A percentile compares a stretch with the other conserved stretches of the same genome.
These are phyloP conservation scores for Aspergillus candidus DNA, from an alignment of 2,329 filamentous ascomycete species.

Conservation along the genomic window DNA sequence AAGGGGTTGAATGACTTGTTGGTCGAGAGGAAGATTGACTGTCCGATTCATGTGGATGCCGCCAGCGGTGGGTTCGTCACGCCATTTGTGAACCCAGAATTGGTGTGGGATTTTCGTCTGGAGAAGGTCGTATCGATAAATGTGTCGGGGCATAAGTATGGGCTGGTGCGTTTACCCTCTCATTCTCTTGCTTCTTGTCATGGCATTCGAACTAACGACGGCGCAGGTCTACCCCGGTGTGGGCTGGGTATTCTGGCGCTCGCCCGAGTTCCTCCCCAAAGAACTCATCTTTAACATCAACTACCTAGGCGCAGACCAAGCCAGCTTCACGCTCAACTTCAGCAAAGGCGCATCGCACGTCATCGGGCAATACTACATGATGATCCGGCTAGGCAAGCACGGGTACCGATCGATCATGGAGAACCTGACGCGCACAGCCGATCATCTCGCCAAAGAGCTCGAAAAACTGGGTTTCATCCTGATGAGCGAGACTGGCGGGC, in stretches of 20 bases:
- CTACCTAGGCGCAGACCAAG: conserved; percentile 66
- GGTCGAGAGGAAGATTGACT: conserved; percentile 40
- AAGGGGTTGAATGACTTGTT: conserved; percentile 61
- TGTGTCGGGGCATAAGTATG: conserved; percentile 42
- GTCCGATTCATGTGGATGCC: conserved; percentile 52
- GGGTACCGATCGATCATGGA: conserved; percentile 59
- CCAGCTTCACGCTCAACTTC: conserved; percentile 67
- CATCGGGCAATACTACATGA: conserved; percentile 66
- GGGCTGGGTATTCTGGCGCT: conserved; percentile 66
- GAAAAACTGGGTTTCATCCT: conserved; percentile 73
- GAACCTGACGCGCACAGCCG: conserved; percentile 79
- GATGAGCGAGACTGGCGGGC: conserved; percentile 71
- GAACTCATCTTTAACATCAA: conserved; percentile 65
- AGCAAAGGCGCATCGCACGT: conserved; percentile 64
- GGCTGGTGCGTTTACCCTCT: conserved; percentile 38
- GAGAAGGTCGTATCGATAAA: conserved; percentile 53
- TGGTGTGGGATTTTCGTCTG: conserved; percentile 24
- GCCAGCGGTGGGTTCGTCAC: conserved; percentile 41
- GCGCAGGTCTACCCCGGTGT: conserved; percentile 55
- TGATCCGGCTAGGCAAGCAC: conserved; percentile 62
- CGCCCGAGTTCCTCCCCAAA: conserved; percentile 59
- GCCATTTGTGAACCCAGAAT: conserved; percentile 34
- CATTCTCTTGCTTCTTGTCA: no score
- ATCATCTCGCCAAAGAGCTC: conserved; percentile 71
- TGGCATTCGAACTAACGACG: not conserved